These are phyloP conservation scores for Pseudocercospora ulei DNA, from an alignment of 2,329 filamentous ascomycete genomes.

Conservation along the genomic window DNA sequence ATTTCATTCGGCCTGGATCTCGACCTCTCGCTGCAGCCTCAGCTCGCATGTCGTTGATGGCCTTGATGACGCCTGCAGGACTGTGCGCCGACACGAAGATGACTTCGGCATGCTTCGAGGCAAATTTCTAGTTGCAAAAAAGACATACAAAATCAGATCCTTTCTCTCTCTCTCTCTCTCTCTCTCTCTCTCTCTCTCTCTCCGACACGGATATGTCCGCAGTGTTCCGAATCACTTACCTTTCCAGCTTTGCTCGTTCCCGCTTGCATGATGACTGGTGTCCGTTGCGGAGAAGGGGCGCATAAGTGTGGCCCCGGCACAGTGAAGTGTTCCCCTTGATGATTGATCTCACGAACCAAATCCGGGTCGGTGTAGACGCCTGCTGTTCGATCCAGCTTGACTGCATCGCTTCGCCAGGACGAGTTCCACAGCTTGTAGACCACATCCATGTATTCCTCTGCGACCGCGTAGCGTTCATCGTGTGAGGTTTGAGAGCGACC, in stretches of 20 bases:
- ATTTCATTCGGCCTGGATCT: conserved; percentile 54
- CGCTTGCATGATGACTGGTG: conserved; percentile 60
- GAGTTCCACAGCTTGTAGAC: conserved; percentile 55
- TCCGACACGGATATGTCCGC: conserved; percentile 64
- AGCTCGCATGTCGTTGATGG: conserved; percentile 53
- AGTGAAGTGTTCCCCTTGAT: conserved; percentile 53
- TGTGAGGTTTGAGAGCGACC: conserved; percentile 51
- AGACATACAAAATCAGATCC: no score
- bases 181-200: no score
- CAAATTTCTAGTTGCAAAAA: no score
- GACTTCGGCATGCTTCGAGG: conserved; percentile 59
- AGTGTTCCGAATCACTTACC: conserved; percentile 58
- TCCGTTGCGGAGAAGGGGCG: conserved; percentile 57
- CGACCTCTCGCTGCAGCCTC: conserved; percentile 48
- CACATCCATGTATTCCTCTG: conserved; percentile 55
- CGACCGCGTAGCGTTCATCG: conserved; percentile 56
- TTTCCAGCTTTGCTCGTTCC: conserved; percentile 59
- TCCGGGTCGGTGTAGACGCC: conserved; percentile 52
- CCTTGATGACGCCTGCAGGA: conserved; percentile 52
- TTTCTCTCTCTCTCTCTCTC: no score
- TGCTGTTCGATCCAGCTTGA: conserved; percentile 49
- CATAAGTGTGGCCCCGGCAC: conserved; percentile 58
- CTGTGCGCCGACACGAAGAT: conserved; percentile 61
- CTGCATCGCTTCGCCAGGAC: conserved; percentile 58
- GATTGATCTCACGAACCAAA: conserved; percentile 56